Evolutionary conservation across 176 grass and related monocot genomes (phyloP).

Genomic region (Carex myosuroides): DNA sequence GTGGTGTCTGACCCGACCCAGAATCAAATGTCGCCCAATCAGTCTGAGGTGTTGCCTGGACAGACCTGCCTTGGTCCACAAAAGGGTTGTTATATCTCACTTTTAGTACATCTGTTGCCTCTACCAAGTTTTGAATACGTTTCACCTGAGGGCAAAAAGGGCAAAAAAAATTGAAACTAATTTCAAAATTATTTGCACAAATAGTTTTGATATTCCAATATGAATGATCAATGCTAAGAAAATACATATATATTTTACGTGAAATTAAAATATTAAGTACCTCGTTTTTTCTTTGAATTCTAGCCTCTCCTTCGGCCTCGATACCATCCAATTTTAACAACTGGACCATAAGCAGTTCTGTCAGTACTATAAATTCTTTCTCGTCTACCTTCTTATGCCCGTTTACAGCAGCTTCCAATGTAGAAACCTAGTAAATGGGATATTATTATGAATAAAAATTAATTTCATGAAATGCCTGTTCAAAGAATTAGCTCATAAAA

Average conservation of each 20-base stretch:
- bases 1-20: neutral
- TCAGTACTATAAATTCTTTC: conserved; percentile 23
- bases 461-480: neutral
- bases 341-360: conserved; percentile 28
- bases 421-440: conserved; percentile 16
- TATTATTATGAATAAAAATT: neutral
- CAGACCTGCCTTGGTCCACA: neutral
- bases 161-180: neutral
- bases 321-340: conserved; percentile 32
- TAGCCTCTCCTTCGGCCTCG: conserved; percentile 25
- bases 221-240: neutral
- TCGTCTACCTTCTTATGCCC: conserved; percentile 14
- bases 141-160: neutral
- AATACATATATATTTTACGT: neutral
- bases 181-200: neutral
- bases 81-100: conserved; percentile 19
- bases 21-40: conserved; percentile 22
- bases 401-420: conserved; percentile 20
- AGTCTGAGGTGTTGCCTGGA: neutral
- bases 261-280: neutral
- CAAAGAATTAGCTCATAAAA: neutral
- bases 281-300: conserved; percentile 22
- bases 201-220: neutral
- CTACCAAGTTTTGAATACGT: conserved; percentile 22
- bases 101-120: conserved; percentile 15